Conservation (phyloP, 371 early-diverging fungal species). For the Actinomortierella wolfii region DNA sequence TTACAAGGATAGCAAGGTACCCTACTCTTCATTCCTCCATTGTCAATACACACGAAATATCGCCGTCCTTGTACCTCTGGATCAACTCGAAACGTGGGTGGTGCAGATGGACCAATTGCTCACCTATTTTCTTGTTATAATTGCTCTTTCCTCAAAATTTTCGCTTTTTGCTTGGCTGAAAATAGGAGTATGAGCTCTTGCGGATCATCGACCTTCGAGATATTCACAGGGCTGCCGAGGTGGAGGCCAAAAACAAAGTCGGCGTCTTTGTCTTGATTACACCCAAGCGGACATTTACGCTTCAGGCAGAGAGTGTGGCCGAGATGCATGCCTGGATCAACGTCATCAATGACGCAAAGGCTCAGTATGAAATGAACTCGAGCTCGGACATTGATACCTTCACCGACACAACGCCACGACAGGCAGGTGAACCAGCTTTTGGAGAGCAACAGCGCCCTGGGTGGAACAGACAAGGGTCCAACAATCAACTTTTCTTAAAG, state of each 20-base stretch:
- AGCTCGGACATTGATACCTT: constrained; percentile 39
- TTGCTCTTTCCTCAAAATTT: background rate
- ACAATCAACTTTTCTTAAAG: too few species aligned
- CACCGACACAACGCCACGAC: constrained; percentile 21
- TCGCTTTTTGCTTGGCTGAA: too few species aligned
- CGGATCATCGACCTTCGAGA: constrained; percentile 76
- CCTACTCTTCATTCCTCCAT: background rate
- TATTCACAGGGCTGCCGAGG: constrained; percentile 76
- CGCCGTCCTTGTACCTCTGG: too few species aligned
- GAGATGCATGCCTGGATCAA: constrained; percentile 77
- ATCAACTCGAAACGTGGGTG: background rate
- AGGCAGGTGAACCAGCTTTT: background rate
- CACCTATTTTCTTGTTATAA: background rate
- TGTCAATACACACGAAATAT: too few species aligned
- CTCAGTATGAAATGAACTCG: constrained; percentile 44
- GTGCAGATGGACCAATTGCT: constrained; percentile 2
- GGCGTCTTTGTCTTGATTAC: constrained; percentile 83
- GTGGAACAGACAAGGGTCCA: too few species aligned
- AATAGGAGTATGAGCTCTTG: constrained; percentile 79
- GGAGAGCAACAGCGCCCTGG: constrained; percentile 1
- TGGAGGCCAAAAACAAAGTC: constrained; percentile 66
- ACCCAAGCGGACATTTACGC: constrained; percentile 72
- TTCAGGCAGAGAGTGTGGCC: constrained; percentile 67
- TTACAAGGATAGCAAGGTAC: constrained; percentile 84
- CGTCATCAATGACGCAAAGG: constrained; percentile 58